These are phyloP conservation scores for Blastocystis sp. DNA, from an alignment of 352 stramenopile species.

Conservation along the genomic window DNA sequence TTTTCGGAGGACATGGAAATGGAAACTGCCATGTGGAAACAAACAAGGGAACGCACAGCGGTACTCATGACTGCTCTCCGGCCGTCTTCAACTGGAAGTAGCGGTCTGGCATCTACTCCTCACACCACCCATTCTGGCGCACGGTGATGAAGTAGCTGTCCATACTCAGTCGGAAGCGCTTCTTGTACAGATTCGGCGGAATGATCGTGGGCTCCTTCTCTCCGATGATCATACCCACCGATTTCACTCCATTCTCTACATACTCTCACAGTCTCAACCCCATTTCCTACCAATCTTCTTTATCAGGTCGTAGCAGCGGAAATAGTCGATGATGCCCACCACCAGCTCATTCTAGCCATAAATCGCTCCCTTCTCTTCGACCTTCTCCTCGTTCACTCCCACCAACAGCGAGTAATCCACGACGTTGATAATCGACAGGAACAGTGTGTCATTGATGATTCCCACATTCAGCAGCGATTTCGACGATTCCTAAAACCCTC, in stretches of 20 bases:
- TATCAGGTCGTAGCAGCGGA: conserved; percentile 65
- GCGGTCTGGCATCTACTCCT: conserved; percentile 60
- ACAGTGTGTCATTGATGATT: conserved; percentile 61
- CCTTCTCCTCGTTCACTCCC: conserved; percentile 64
- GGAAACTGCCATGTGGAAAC: not conserved
- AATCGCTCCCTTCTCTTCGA: not conserved
- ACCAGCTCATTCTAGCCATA: conserved; percentile 59
- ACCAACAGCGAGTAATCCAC: conserved; percentile 68
- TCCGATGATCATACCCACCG: conserved; percentile 63
- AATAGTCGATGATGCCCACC: conserved; percentile 69
- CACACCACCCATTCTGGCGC: not conserved
- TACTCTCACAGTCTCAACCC: not conserved
- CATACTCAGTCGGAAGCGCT: conserved; percentile 63
- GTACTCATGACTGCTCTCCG: not conserved
- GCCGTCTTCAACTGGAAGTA: conserved; percentile 61
- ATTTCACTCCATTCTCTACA: conserved; percentile 68
- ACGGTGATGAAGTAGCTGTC: conserved; percentile 67
- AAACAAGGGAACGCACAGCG: not conserved
- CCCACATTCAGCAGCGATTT: conserved; percentile 63
- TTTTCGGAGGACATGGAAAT: conserved; percentile 46
- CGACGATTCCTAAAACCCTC: conserved; percentile 39
- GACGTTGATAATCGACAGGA: conserved; percentile 64
- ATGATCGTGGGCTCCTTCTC: conserved; percentile 64
- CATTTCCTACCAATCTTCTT: conserved; percentile 65
- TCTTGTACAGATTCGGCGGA: conserved; percentile 61